Base-by-base conservation (phyloP, 345 rosid genomes). In the Odontarrhena argentea region DNA sequence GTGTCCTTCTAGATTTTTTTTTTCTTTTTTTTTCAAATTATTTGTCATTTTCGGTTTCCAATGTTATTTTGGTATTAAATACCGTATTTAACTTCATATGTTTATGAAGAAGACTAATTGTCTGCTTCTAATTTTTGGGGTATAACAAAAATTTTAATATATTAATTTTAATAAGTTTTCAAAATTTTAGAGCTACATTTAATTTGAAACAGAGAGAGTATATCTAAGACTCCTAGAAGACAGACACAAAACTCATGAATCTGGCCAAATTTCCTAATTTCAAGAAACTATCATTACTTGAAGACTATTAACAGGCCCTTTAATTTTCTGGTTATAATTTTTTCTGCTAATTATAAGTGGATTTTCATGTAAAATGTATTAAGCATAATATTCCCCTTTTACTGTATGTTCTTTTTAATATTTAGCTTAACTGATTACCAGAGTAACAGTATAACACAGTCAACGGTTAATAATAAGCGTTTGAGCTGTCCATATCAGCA, bases 401-500 rank as follows among this genome's bases (percentile, higher is more conserved):
- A n/a, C n/a, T n/a, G n/a, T n/a, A 32, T 6, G 4, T 32, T 32
- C 3, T 28, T 28, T 14, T 11, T 9, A 13, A 45, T 18, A 18
- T 18, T 15, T 4, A 26, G 26, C n/a, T 26, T 24, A 42, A 4
- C 6, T 47, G 8, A 9, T 26, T 9, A 46, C 10, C 7, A 4
- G 22, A 35, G 22, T 35, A n/a, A 0, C 41, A 43, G 1, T 13
- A 15, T n/a, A 42, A 34, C 12, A 32, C 22, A 60, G 67, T 60
- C 18, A 69, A 60, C 48, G 41, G 41, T 43, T 69, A 9, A n/a
- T 36, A 61, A 6, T 45, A 35, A 36, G 5, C 40, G 32, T 25
- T 9, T 62, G 49, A 70, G 59, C 61, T 60, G 63, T 62, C 63
- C 48, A 44, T 60, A 24, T 10, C 15, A 28, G 32, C 32, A 28